These are phyloP conservation scores for Yamadazyma songkhlaensis DNA, from an alignment of 1,139 yeast genomes.

Conservation along the genomic window DNA sequence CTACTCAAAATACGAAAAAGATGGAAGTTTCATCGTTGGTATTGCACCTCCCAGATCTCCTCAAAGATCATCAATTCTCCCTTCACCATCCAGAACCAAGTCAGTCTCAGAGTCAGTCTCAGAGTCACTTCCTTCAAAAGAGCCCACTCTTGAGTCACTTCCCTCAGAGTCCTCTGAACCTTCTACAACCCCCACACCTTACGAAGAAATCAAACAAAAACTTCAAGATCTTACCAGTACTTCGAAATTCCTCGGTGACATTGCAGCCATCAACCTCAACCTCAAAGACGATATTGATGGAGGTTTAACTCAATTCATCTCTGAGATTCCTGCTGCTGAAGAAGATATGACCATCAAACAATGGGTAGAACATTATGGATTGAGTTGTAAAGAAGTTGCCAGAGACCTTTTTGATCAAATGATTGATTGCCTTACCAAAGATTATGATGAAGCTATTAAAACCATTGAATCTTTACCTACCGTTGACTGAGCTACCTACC, in stretches of 20 bases:
- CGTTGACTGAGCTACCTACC: conserved; percentile 25
- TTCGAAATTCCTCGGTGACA: conserved; percentile 26
- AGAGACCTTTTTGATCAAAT: conserved; percentile 46
- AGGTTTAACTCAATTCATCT: conserved; percentile 57
- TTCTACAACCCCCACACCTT: no score
- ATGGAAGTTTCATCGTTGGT: conserved; percentile 10
- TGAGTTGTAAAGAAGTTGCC: conserved; percentile 32
- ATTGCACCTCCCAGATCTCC: conserved; percentile 9
- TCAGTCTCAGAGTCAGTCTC: no score
- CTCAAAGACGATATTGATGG: conserved; percentile 62
- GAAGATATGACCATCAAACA: conserved; percentile 65
- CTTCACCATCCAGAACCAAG: no score
- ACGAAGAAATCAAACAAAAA: conserved; percentile 14
- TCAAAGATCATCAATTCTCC: neutral
- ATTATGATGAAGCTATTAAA: conserved; percentile 41
- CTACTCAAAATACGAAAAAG: conserved; percentile 8
- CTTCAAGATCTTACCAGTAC: conserved; percentile 40
- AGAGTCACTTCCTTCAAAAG: no score
- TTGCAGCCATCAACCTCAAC: conserved; percentile 24
- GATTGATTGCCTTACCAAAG: conserved; percentile 40
- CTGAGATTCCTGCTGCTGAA: conserved; percentile 69
- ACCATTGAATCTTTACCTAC: conserved; percentile 25
- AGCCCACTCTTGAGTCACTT: no score
- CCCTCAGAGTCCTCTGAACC: no score
- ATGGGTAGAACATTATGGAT: conserved; percentile 61